phyloP scores from a whole-genome alignment of 257 asterid species.

The Capsicum baccatum region DNA sequence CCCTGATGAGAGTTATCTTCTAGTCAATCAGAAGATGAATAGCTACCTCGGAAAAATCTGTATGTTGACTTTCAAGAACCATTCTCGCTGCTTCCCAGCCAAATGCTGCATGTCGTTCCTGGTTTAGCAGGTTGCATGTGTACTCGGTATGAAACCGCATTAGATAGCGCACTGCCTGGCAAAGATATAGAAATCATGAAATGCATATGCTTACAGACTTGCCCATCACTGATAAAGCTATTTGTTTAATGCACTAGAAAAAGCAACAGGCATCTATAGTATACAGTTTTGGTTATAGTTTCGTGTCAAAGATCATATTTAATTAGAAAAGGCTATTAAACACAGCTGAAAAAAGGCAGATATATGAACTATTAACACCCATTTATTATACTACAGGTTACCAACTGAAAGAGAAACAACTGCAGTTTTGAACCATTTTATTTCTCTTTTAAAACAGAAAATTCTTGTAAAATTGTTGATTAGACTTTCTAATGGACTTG shows the following conservation, averaged over 20 bases:
- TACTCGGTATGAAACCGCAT: conserved; percentile 92
- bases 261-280: conserved; percentile 7
- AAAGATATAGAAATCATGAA: conserved; percentile 7
- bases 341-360: background rate
- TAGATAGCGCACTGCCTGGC: conserved; percentile 89
- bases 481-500: background rate
- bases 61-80: conserved; percentile 57
- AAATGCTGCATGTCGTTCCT: conserved; percentile 79
- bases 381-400: background rate
- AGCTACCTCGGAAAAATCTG: conserved; percentile 51
- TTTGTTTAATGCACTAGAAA: conserved; percentile 4
- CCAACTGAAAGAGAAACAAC: background rate
- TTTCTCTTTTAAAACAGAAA: background rate
- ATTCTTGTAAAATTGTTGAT: background rate
- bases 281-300: background rate
- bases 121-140: conserved; percentile 80
- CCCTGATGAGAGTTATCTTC: background rate
- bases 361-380: background rate
- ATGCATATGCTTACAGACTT: background rate
- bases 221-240: background rate
- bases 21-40: conserved; percentile 10
- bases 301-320: background rate
- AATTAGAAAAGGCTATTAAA: background rate
- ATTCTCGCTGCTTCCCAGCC: conserved; percentile 86
- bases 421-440: background rate